phyloP scores from a whole-genome alignment of 768 basidiomycete species.

The Boletus rubescentipes region DNA sequence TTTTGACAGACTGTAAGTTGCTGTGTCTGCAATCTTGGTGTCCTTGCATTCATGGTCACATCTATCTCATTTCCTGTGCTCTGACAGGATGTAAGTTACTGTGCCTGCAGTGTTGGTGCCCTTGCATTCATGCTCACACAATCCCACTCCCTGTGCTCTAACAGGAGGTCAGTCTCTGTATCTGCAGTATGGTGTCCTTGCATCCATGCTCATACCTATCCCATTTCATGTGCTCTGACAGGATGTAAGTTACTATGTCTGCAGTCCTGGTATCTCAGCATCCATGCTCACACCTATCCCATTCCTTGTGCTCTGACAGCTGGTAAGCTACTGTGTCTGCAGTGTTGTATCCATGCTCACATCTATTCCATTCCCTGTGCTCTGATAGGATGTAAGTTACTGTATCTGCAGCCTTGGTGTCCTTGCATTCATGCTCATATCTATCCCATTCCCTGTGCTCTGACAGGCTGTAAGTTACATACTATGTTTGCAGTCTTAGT shows the following conservation, averaged over 20 bases:
- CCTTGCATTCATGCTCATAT: no score
- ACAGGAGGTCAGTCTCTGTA: no score
- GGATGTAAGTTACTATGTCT: background rate
- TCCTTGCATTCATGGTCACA: no score
- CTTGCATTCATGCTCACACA: no score
- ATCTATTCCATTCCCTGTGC: background rate
- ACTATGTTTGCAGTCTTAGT: background rate
- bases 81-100: no score
- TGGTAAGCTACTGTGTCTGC: background rate
- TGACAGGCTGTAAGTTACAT: background rate
- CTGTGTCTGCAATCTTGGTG: background rate
- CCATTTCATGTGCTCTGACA: background rate
- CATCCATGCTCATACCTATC: no score
- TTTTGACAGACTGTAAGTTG: background rate
- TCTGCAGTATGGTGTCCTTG: no score
- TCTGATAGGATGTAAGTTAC: background rate
- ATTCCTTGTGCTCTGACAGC: background rate
- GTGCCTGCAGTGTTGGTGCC: no score
- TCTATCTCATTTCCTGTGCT: no score
- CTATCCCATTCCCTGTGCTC: no score
- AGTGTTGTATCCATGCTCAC: background rate
- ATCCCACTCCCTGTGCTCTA: no score
- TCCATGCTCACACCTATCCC: background rate
- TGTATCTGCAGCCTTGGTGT: no score
- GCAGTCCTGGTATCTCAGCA: background rate